Evolutionary conservation across 805 yeast genomes (phyloP).

Genomic region (Wickerhamiella shivajii): DNA sequence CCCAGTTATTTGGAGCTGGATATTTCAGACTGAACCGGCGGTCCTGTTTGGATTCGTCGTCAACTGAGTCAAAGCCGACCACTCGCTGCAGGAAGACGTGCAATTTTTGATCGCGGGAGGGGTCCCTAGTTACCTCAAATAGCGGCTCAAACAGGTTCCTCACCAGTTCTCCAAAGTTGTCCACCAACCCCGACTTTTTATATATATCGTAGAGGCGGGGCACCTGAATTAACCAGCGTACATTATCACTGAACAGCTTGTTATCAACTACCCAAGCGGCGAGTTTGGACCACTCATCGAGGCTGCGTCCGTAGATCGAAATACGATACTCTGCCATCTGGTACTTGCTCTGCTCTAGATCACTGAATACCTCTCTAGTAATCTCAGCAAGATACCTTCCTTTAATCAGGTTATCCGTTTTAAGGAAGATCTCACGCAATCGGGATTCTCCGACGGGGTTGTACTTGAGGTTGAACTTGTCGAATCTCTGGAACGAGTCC

Average conservation of each 20-base stretch:
- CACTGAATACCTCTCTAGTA: slow-evolving; percentile 86
- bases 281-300: slow-evolving; percentile 87
- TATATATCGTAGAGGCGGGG: slow-evolving; percentile 89
- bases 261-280: slow-evolving; percentile 94
- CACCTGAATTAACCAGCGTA: slow-evolving; percentile 91
- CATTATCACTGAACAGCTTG: slow-evolving; percentile 80
- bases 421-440: slow-evolving; percentile 84
- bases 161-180: slow-evolving; percentile 60
- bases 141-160: slow-evolving; percentile 73
- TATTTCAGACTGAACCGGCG: slow-evolving; percentile 65
- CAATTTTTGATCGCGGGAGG: slow-evolving; percentile 78
- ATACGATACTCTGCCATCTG: slow-evolving; percentile 96
- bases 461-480: slow-evolving; percentile 90
- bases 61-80: slow-evolving; percentile 95
- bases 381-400: slow-evolving; percentile 88
- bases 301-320: slow-evolving; percentile 80
- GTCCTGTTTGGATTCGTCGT: slow-evolving; percentile 90
- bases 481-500: slow-evolving; percentile 95
- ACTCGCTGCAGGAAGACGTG: slow-evolving; percentile 82
- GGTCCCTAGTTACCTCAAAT: slow-evolving; percentile 78
- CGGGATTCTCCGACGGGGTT: slow-evolving; percentile 98
- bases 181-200: slow-evolving; percentile 56
- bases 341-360: slow-evolving; percentile 86
- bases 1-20: slow-evolving; percentile 83
- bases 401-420: slow-evolving; percentile 83